These are phyloP conservation scores for Stereum hirsutum DNA, from an alignment of 1,284 basidiomycete species.

Conservation along the genomic window DNA sequence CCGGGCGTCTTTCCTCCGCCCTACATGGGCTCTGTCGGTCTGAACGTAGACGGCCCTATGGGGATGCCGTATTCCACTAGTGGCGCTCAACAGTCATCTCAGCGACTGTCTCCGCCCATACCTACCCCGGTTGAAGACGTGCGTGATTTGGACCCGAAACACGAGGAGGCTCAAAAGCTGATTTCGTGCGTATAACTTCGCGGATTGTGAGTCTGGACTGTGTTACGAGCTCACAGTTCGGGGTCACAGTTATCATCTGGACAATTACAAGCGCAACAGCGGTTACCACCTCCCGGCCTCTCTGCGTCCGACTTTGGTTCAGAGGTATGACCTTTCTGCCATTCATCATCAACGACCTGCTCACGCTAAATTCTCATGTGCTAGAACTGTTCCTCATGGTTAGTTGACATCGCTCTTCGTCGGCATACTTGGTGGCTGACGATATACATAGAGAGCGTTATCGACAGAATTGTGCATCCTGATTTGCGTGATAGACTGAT, in stretches of 20 bases:
- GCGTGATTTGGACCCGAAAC: conserved; percentile 58
- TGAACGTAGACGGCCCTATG: conserved; percentile 44
- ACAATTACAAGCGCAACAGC: conserved; percentile 75
- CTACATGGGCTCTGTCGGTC: conserved; percentile 47
- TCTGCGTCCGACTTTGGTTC: conserved; percentile 76
- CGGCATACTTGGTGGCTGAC: conserved; percentile 5
- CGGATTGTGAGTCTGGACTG: neutral
- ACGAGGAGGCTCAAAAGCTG: conserved; percentile 73
- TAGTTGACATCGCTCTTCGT: conserved; percentile 11
- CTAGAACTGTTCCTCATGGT: conserved; percentile 80
- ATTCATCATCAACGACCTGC: neutral
- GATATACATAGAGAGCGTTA: conserved; percentile 60
- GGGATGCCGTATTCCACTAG: conserved; percentile 40
- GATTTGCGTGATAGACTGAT: conserved; percentile 87
- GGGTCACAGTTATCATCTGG: conserved; percentile 67
- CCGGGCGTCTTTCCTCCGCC: conserved; percentile 36
- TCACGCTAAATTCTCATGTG: conserved; percentile 10
- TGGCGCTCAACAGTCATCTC: no score
- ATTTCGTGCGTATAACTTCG: conserved; percentile 44
- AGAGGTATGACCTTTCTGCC: conserved; percentile 40
- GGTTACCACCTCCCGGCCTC: conserved; percentile 85
- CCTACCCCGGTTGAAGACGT: no score
- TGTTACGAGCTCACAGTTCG: neutral
- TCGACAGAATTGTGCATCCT: conserved; percentile 82
- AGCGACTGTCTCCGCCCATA: no score